Conservation (phyloP, 2,329 filamentous ascomycete genomes). For the Xylariales sp. region DNA sequence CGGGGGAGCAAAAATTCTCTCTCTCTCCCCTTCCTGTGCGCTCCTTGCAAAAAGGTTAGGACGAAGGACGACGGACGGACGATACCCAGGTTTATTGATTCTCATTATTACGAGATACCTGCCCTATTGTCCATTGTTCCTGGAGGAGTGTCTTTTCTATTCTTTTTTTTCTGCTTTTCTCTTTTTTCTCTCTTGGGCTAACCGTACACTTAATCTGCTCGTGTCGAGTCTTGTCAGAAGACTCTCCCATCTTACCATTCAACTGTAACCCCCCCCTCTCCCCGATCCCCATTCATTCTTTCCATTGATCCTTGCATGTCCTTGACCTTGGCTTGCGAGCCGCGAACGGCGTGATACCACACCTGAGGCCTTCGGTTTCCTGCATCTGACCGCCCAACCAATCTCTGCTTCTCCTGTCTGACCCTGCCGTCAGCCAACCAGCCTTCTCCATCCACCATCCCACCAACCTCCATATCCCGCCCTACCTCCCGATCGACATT, state of each 20-base stretch:
- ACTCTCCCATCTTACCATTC: neutral
- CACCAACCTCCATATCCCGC: conserved; percentile 38
- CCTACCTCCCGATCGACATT: conserved; percentile 35
- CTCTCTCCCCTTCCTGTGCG: neutral
- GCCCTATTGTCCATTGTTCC: conserved; percentile 6
- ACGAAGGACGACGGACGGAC: no score
- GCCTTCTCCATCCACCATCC: conserved; percentile 39
- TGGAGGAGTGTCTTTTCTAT: neutral
- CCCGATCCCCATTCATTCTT: conserved; percentile 3
- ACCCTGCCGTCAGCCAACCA: conserved; percentile 45
- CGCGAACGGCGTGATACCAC: conserved; percentile 41
- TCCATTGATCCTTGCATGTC: conserved; percentile 24
- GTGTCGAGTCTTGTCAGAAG: conserved; percentile 3
- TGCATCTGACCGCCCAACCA: conserved; percentile 48
- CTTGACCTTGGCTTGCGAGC: conserved; percentile 40
- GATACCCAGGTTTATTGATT: no score
- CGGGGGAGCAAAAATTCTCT: conserved; percentile 32
- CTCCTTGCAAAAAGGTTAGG: conserved; percentile 6
- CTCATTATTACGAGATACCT: conserved; percentile 1
- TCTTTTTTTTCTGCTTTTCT: neutral
- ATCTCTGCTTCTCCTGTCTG: conserved; percentile 46
- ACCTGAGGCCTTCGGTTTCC: conserved; percentile 42
- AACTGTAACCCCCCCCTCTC: neutral
- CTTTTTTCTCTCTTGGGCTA: neutral
- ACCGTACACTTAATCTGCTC: conserved; percentile 7